Conservation (phyloP, 2,329 filamentous ascomycete species). For the Fusarium tjaetaba region DNA sequence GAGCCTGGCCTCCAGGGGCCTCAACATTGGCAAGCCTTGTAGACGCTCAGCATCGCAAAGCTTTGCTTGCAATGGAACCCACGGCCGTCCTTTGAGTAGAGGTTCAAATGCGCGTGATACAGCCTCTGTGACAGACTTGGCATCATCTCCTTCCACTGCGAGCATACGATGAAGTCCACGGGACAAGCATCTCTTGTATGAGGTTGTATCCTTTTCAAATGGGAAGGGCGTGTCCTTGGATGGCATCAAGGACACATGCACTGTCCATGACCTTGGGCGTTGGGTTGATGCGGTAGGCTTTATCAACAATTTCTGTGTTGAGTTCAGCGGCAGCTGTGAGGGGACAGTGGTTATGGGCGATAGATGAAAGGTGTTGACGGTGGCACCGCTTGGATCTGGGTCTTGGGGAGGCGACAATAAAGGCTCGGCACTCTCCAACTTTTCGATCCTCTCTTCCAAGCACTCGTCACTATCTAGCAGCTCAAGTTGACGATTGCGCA, state of each 20-base stretch:
- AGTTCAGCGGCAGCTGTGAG: slow-evolving; percentile 9
- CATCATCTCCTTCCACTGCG: slow-evolving; percentile 60
- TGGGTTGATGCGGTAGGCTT: slow-evolving; percentile 9
- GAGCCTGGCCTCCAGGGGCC: slow-evolving; percentile 59
- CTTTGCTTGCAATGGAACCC: slow-evolving; percentile 68
- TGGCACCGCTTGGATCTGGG: slow-evolving; percentile 9
- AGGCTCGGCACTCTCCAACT: slow-evolving; percentile 48
- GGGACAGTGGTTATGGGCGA: slow-evolving; percentile 24
- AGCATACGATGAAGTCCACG: slow-evolving; percentile 68
- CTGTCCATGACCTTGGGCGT: slow-evolving; percentile 61
- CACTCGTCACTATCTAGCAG: slow-evolving; percentile 61
- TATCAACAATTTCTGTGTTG: not conserved
- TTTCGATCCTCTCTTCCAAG: slow-evolving; percentile 65
- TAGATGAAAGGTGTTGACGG: slow-evolving; percentile 16
- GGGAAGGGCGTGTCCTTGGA: slow-evolving; percentile 64
- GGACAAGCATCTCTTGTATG: slow-evolving; percentile 69
- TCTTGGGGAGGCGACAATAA: slow-evolving; percentile 41
- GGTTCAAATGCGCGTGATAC: slow-evolving; percentile 60
- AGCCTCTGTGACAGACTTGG: slow-evolving; percentile 59
- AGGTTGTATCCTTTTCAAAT: slow-evolving; percentile 69
- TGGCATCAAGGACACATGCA: slow-evolving; percentile 68
- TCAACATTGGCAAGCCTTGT: slow-evolving; percentile 67
- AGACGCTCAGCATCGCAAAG: slow-evolving; percentile 65
- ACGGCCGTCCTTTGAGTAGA: slow-evolving; percentile 60
- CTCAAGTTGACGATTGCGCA: slow-evolving; percentile 61